These are phyloP conservation scores for Microstegium vimineum DNA, from an alignment of 176 grass and related monocot species.

Conservation along the genomic window DNA sequence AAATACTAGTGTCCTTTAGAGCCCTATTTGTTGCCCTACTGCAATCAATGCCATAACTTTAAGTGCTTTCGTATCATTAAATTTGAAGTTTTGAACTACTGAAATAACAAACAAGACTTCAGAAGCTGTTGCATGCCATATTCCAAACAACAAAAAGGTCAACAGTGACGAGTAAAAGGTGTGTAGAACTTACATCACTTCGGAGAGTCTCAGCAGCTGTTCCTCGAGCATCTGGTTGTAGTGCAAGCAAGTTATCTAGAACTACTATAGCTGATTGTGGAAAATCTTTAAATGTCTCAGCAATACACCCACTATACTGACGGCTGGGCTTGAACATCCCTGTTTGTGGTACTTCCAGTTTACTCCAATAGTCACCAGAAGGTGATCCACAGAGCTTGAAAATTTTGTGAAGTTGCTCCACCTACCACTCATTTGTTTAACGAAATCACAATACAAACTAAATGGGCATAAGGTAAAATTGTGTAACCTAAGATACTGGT, in stretches of 20 bases:
- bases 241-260: conserved; percentile 64
- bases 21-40: background rate
- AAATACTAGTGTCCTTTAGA: background rate
- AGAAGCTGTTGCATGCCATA: background rate
- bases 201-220: conserved; percentile 59
- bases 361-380: conserved; percentile 69
- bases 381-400: conserved; percentile 94
- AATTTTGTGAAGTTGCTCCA: conserved; percentile 97
- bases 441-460: background rate
- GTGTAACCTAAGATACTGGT: background rate
- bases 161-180: background rate
- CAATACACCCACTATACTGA: conserved; percentile 55
- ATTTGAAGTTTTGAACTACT: background rate
- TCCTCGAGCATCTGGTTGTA: conserved; percentile 75
- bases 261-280: conserved; percentile 52
- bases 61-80: background rate
- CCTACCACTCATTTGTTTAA: conserved; percentile 51
- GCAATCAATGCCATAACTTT: background rate
- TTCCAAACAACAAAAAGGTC: background rate
- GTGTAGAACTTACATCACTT: conserved; percentile 53
- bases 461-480: background rate
- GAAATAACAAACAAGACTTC: background rate
- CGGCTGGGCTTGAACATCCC: conserved; percentile 74
- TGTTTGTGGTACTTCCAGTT: conserved; percentile 68
- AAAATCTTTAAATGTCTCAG: conserved; percentile 78